Percentiles rank a stretch among this genome's conserved stretches.
Conservation (phyloP, 2,329 filamentous ascomycete species). For the Colletotrichum australisinense region DNA sequence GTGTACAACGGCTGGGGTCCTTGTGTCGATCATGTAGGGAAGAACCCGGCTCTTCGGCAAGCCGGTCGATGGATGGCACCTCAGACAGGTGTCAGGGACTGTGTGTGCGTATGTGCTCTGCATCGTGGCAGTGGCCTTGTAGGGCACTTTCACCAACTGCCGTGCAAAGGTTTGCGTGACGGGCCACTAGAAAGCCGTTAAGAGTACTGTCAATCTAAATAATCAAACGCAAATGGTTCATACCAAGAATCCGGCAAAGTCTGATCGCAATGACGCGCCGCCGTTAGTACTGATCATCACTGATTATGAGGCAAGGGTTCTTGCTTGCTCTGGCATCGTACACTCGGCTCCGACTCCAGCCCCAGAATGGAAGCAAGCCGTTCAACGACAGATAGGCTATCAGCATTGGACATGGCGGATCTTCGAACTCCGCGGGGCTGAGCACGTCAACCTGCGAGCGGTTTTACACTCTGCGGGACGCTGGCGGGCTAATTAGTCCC, state of each 20-base stretch:
- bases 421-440: constrained; percentile 1
- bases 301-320: background rate
- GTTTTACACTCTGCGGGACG: background rate
- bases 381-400: background rate
- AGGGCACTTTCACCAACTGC: background rate
- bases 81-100: constrained; percentile 24
- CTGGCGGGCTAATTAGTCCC: background rate
- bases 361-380: background rate
- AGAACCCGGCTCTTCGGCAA: constrained; percentile 10
- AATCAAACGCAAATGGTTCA: background rate
- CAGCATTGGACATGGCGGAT: background rate
- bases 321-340: background rate
- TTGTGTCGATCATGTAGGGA: background rate
- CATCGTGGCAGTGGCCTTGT: background rate
- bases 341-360: constrained; percentile 23
- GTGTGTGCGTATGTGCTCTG: background rate
- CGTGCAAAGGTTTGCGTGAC: background rate
- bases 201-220: background rate
- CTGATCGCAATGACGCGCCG: background rate
- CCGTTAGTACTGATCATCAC: background rate
- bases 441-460: background rate
- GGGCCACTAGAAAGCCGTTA: background rate
- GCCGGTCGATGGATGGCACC: constrained; percentile 18
- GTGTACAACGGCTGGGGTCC: background rate
- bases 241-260: background rate